Evolutionary conservation across 805 yeast species (phyloP).

Genomic region (Kodamaea sagamina): DNA sequence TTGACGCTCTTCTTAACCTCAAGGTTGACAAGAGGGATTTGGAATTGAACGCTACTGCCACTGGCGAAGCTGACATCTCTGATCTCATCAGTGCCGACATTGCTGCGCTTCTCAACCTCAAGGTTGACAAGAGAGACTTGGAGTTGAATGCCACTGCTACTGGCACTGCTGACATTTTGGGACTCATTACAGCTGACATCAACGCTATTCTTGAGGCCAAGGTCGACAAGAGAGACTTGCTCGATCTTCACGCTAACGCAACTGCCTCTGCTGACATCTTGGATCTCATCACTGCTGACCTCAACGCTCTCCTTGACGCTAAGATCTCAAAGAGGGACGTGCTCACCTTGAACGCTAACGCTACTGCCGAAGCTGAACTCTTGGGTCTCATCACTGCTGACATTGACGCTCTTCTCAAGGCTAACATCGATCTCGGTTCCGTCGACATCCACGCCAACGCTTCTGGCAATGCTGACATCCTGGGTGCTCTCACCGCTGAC

Average conservation of each 20-base stretch:
- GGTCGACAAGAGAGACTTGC: slow-evolving; percentile 6
- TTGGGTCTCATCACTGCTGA: slow-evolving; percentile 3
- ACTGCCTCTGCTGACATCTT: slow-evolving; percentile 2
- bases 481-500: slow-evolving; percentile 1
- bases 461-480: slow-evolving; percentile 1
- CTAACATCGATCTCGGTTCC: background rate
- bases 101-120: background rate
- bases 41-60: slow-evolving; percentile 3
- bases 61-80: slow-evolving; percentile 2
- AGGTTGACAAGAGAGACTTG: slow-evolving; percentile 6
- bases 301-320: background rate
- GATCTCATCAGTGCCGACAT: slow-evolving; percentile 4
- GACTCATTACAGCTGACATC: slow-evolving; percentile 1
- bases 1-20: slow-evolving; percentile 2
- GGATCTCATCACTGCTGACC: slow-evolving; percentile 1
- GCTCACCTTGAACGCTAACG: slow-evolving; percentile 3
- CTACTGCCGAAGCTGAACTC: slow-evolving; percentile 1
- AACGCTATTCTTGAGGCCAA: background rate
- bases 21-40: slow-evolving; percentile 7
- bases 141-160: slow-evolving; percentile 3
- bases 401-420: slow-evolving; percentile 3
- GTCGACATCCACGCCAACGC: slow-evolving; percentile 4
- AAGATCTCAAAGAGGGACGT: slow-evolving; percentile 1
- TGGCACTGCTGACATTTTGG: slow-evolving; percentile 4
- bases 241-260: slow-evolving; percentile 3